Evolutionary conservation across 257 asterid species (phyloP), one percentile per base, ranked within the genome.

Genomic region (Linderniella brevidens): DNA sequence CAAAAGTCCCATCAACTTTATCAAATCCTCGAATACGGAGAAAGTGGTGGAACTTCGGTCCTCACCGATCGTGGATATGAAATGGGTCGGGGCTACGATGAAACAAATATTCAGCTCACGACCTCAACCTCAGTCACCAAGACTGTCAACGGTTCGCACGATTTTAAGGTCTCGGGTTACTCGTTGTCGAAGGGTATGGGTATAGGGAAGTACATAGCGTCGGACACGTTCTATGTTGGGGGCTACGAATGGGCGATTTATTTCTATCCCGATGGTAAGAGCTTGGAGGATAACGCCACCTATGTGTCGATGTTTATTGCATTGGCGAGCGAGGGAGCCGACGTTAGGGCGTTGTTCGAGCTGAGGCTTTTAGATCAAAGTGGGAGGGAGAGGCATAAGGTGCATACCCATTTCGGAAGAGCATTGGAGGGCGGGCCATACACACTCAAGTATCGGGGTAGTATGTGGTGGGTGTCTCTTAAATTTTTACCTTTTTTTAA

Each of bases 241-340:
- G 97, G 97, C 42, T 70, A 80, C 62, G 20, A 78, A 20, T 88
- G 97, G 97, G 97, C 95, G 45, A 72, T 88, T 60, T 88, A 84
- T 68, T 88, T 84, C 42, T 88, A 88, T 15, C 95, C 97, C 0
- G 97, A 88, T 46, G 97, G 97, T 52, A 88, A 88, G 78, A 88
- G 95, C 55, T 14, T 55, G 61, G 95, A 84, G 77, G 95, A 88
- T 58, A 84, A 80, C 52, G 70, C 92, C 1, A 72, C 90, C 0
- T 81, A 84, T 35, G 95, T 88, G 8, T 88, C 98, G 11, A 68
- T 84, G 67, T 88, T 84, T 60, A 80, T 84, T 49, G 93, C 94
- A 11, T 53, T 88, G 17, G 95, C 98, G 1, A 80, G 94, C 35
- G 95, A 84, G 58, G 98, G 86, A 3, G 65, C 82, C 52, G 95